A percentile compares a stretch with the other conserved stretches of the same genome.
Conservation (phyloP, 1,284 basidiomycete species). For the Malassezia arunalokei region DNA sequence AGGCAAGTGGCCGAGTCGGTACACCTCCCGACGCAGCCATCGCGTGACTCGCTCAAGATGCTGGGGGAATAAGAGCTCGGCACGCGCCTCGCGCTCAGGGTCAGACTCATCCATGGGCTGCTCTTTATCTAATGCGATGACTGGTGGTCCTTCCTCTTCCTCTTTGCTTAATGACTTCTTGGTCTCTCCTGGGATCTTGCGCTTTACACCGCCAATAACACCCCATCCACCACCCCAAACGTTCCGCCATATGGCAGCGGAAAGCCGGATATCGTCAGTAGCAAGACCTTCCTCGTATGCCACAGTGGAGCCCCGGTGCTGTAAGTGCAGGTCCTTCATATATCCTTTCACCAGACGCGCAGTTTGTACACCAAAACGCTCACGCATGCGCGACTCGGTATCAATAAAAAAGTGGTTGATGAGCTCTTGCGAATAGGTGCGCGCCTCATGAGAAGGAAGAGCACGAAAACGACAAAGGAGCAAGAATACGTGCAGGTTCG, state of each 20-base stretch:
- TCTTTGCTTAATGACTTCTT: conserved; percentile 22
- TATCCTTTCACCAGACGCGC: conserved; percentile 69
- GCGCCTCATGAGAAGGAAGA: conserved; percentile 59
- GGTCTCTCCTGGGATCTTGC: conserved; percentile 19
- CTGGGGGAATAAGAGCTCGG: conserved; percentile 49
- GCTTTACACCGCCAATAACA: conserved; percentile 47
- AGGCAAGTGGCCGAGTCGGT: conserved; percentile 58
- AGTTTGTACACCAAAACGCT: conserved; percentile 60
- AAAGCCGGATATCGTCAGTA: conserved; percentile 50
- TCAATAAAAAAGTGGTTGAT: conserved; percentile 95
- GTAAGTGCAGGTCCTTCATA: conserved; percentile 77
- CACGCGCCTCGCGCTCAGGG: conserved; percentile 21
- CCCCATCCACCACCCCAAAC: conserved; percentile 55
- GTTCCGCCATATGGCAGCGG: conserved; percentile 82
- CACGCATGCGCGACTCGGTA: conserved; percentile 75
- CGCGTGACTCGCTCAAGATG: conserved; percentile 63
- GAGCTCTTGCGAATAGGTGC: conserved; percentile 63
- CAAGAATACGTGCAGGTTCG: conserved; percentile 84
- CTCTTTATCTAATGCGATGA: conserved; percentile 40
- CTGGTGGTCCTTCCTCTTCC: conserved; percentile 48
- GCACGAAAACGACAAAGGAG: conserved; percentile 76
- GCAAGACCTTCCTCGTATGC: conserved; percentile 67
- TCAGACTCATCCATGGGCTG: conserved; percentile 15
- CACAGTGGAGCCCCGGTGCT: conserved; percentile 74
- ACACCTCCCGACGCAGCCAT: conserved; percentile 67